phyloP scores from a whole-genome alignment of 2,329 filamentous ascomycete genomes.

The Alternaria sp. region DNA sequence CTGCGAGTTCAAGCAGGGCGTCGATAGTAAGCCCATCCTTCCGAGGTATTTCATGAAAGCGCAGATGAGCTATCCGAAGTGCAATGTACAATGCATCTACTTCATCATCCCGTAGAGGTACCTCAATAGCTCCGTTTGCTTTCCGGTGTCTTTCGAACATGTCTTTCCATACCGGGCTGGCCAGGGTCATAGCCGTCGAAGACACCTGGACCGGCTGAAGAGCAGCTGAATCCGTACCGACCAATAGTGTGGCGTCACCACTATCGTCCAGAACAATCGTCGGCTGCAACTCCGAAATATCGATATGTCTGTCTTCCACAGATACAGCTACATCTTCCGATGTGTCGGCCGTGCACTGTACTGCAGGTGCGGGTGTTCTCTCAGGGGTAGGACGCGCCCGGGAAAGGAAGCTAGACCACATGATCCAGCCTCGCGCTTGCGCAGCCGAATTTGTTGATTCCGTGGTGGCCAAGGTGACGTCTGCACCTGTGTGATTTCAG shows the following conservation, averaged over 20 bases:
- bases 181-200: constrained; percentile 21
- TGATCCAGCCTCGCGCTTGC: constrained; percentile 3
- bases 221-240: constrained; percentile 13
- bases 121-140: constrained; percentile 26
- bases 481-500: constrained; percentile 7
- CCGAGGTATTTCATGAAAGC: constrained; percentile 14
- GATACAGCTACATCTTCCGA: constrained; percentile 8
- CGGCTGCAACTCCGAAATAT: constrained; percentile 11
- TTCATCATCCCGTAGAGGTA: constrained; percentile 30
- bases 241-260: constrained; percentile 18
- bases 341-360: constrained; percentile 4
- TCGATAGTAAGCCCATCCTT: constrained; percentile 25
- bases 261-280: constrained; percentile 16
- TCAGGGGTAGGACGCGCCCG: constrained; percentile 17
- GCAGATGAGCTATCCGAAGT: constrained; percentile 16
- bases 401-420: constrained; percentile 18
- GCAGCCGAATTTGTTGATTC: neutral
- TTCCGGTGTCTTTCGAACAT: constrained; percentile 26
- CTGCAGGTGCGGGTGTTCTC: constrained; percentile 9
- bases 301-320: constrained; percentile 5
- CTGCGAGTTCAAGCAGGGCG: constrained; percentile 34
- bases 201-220: constrained; percentile 24
- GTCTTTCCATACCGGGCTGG: constrained; percentile 31
- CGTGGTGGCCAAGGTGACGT: constrained; percentile 10
- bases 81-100: constrained; percentile 14